Evolutionary conservation across 257 asterid genomes (phyloP).

Genomic region (Solanum pennellii): DNA sequence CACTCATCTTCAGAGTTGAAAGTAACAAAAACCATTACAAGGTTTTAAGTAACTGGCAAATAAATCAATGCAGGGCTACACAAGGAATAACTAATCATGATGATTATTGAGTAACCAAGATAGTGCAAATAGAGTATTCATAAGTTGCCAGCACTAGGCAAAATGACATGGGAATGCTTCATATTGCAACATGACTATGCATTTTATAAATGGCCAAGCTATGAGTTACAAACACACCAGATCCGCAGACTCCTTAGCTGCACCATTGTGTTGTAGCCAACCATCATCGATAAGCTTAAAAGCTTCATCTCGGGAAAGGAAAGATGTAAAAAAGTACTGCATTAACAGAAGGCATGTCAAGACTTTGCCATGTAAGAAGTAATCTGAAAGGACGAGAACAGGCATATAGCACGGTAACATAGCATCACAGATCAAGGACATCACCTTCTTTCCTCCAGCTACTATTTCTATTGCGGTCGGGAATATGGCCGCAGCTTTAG

Average conservation of each 20-base stretch:
- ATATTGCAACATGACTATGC: not conserved
- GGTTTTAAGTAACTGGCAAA: not conserved
- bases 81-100: not conserved
- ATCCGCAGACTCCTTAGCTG: constrained; percentile 34
- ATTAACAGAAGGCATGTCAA: constrained; percentile 10
- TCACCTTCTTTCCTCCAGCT: constrained; percentile 86
- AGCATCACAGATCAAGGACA: not conserved
- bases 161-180: not conserved
- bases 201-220: not conserved
- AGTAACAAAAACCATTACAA: not conserved
- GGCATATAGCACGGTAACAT: not conserved
- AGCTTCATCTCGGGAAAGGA: constrained; percentile 98
- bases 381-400: not conserved
- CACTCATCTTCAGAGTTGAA: not conserved
- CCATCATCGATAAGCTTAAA: constrained; percentile 87
- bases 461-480: constrained; percentile 91
- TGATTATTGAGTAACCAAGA: not conserved
- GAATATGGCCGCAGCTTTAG: constrained; percentile 84
- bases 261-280: constrained; percentile 49
- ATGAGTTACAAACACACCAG: constrained; percentile 39
- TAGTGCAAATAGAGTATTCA: not conserved
- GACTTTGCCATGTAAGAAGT: not conserved
- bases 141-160: not conserved
- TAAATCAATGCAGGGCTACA: not conserved
- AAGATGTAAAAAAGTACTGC: constrained; percentile 94